Base-by-base conservation (phyloP, 1,284 basidiomycete genomes). In the Ustilago xerochloae region DNA sequence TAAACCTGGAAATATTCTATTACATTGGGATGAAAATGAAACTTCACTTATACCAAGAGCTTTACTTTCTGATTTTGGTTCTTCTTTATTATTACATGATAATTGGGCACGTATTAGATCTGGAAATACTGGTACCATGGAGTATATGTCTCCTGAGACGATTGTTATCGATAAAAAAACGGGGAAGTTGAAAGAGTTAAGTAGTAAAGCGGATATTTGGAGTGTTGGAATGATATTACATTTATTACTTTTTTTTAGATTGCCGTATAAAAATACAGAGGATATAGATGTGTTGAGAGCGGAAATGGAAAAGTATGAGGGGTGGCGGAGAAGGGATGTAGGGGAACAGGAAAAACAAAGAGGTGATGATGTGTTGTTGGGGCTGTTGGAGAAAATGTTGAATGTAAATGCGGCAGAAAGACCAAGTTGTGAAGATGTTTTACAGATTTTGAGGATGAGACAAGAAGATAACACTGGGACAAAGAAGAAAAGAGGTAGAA, bases 21-120 rank as follows among this genome's bases (percentile, higher is more conserved):
- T 97, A 43, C 94, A 94, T 12, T 94, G 92, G 90, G 93, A 96
- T 76, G 92, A 94, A 63, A 92, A 91, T 76, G 92, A 94, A 63
- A 92, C 91, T n/a, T 87, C 87, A 50, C 86, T 95, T 29, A 91
- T 93, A 49, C 87, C 87, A 0, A 86, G 85, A 46, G 93, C 93
- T 0, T 91, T 96, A 90, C 87, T 97, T 12, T 93, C 93, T 1
- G 94, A 97, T 80, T 97, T 97, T 84, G 94, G 94, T 4, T 96
- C 94, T 0, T 95, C 93, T 12, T 57, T 77, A 26, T 52, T 72
- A 2, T 58, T 81, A 13, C 77, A 81, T 20, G 78, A 81, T 29
- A 74, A 65, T 54, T 82, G 76, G 70, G 41, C 56, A 9, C 69
- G 77, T 4, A 63, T 60, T 26, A 71, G 72, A 22, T 92, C 92